phyloP scores from a whole-genome alignment of 73 alveolate species.

The Tetrahymena elliotti region DNA sequence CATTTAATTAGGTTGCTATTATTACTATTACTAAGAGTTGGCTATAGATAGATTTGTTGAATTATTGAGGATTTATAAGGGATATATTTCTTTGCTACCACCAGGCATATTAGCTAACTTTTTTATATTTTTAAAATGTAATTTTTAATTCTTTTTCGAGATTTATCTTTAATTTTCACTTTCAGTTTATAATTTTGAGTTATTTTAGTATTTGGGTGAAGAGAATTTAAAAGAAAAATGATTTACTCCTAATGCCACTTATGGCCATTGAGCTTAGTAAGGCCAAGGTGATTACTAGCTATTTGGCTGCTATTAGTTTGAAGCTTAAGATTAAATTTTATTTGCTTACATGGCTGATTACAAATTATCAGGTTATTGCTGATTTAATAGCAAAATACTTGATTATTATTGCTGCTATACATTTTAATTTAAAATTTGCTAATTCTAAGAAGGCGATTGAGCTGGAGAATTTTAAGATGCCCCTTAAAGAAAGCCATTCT shows the following conservation, averaged over 20 bases:
- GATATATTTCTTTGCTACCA: background rate
- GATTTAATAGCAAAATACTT: background rate
- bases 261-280: background rate
- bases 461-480: background rate
- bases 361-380: background rate
- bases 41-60: background rate
- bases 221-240: background rate
- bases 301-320: background rate
- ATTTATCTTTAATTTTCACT: background rate
- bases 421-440: background rate
- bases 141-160: background rate
- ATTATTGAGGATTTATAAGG: background rate
- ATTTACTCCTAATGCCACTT: background rate
- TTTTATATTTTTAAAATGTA: background rate
- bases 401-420: background rate
- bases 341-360: background rate
- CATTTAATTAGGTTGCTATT: background rate
- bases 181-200: background rate
- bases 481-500: background rate
- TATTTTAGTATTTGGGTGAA: background rate
- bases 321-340: background rate
- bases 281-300: background rate
- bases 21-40: background rate
- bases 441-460: background rate
- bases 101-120: background rate